A percentile compares a stretch with the other conserved stretches of the same genome.
These are phyloP conservation scores for Cutaneotrichosporon cutaneum DNA, from an alignment of 1,284 basidiomycete species.

Conservation along the genomic window DNA sequence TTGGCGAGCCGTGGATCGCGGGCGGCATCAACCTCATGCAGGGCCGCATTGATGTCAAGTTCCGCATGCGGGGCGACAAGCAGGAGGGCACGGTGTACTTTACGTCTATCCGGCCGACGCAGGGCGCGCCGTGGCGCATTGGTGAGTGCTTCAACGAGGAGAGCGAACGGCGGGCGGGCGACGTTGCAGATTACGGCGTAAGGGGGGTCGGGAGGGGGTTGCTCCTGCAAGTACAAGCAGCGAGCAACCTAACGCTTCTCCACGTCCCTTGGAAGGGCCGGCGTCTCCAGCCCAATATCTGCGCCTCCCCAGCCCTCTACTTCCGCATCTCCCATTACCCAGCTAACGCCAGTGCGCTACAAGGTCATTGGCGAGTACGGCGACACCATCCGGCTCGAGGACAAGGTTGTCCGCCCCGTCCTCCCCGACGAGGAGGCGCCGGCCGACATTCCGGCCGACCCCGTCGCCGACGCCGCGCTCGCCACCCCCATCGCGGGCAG, in stretches of 20 bases:
- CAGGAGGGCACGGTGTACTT: conserved; percentile 52
- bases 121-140: conserved; percentile 49
- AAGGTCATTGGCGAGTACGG: conserved; percentile 51
- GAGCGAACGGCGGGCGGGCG: not conserved
- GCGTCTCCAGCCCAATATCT: no score
- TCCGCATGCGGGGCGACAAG: conserved; percentile 46
- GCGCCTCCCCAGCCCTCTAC: no score
- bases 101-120: conserved; percentile 51
- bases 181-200: no score
- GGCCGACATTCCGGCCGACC: not conserved
- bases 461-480: not conserved
- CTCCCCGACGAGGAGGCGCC: conserved; percentile 4
- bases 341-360: conserved; percentile 47
- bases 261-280: no score
- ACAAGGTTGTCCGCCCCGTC: conserved; percentile 23
- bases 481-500: not conserved
- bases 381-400: conserved; percentile 43
- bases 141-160: no score
- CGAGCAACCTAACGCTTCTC: not conserved
- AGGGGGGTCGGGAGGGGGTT: no score
- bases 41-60: conserved; percentile 52
- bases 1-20: conserved; percentile 53
- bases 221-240: no score
- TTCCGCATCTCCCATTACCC: no score
- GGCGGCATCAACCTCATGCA: conserved; percentile 53